Evolutionary conservation across 192 early-diverging fungal species (phyloP).

Genomic region (Coemansia sp.): DNA sequence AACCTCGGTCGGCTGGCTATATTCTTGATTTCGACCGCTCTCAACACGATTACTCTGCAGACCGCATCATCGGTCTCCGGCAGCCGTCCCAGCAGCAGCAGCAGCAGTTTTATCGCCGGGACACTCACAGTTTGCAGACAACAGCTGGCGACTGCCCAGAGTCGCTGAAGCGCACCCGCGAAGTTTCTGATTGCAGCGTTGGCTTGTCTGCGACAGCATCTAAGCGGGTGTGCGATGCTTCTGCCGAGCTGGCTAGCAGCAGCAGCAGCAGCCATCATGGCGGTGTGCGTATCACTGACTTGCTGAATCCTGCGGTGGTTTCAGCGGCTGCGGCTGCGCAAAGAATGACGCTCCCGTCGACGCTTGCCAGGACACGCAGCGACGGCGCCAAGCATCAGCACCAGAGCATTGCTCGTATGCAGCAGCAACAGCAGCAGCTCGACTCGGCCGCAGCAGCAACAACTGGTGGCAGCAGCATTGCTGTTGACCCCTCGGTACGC

Average conservation of each 20-base stretch:
- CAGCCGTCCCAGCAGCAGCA: conserved; percentile 8
- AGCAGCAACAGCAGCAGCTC: conserved; percentile 26
- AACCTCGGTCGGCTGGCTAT: conserved; percentile 1
- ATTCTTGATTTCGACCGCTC: neutral
- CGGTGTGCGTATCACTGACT: conserved; percentile 52
- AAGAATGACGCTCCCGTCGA: conserved; percentile 39
- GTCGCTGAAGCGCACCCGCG: conserved; percentile 11
- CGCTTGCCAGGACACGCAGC: conserved; percentile 37
- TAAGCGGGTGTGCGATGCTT: neutral
- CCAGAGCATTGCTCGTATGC: conserved; percentile 37
- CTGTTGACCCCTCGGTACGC: conserved; percentile 16
- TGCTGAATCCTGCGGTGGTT: conserved; percentile 42
- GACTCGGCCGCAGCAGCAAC: conserved; percentile 13
- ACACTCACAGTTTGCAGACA: neutral
- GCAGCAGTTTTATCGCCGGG: neutral
- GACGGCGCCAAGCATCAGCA: conserved; percentile 44
- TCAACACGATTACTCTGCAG: conserved; percentile 8
- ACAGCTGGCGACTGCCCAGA: conserved; percentile 3
- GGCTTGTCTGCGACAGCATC: neutral
- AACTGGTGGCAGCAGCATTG: conserved; percentile 1
- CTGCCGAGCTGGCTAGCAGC: neutral
- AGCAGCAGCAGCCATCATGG: conserved; percentile 2
- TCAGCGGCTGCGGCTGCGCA: conserved; percentile 33
- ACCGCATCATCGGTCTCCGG: neutral
- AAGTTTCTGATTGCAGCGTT: neutral